phyloP scores from a whole-genome alignment of 164 flowering plant genomes.

The Brasenia schreberi region DNA sequence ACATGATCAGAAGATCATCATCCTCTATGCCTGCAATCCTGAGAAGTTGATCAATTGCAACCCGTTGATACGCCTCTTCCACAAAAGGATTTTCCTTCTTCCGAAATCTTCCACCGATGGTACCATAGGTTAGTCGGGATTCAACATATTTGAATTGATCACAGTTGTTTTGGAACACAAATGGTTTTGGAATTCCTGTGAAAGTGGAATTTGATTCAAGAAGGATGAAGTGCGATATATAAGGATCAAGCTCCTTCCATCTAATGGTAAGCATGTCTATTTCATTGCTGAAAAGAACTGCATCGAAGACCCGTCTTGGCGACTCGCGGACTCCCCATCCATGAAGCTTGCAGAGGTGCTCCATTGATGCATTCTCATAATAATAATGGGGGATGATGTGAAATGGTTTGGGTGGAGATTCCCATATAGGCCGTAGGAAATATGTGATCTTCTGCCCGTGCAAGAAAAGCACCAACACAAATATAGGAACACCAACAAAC shows the following conservation, averaged over 20 bases:
- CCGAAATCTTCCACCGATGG: constrained; percentile 60
- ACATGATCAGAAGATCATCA: constrained; percentile 85
- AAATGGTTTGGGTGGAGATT: constrained; percentile 80
- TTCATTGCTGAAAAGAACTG: constrained; percentile 80
- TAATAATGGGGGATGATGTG: constrained; percentile 59
- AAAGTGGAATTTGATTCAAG: constrained; percentile 92
- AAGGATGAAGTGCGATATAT: constrained; percentile 67
- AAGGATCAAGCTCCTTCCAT: constrained; percentile 82
- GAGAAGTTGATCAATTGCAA: constrained; percentile 73
- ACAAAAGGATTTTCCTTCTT: constrained; percentile 81
- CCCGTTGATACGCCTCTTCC: constrained; percentile 89
- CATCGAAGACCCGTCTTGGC: constrained; percentile 80
- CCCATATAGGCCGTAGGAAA: constrained; percentile 82
- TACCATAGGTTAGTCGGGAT: constrained; percentile 65
- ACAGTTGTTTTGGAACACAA: constrained; percentile 36
- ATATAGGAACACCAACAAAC: constrained; percentile 39
- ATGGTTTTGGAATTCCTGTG: constrained; percentile 56
- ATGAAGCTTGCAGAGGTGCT: constrained; percentile 69
- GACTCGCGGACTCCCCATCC: constrained; percentile 79
- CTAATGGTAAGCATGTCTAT: constrained; percentile 66
- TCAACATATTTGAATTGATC: constrained; percentile 50
- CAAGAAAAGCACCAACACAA: constrained; percentile 36
- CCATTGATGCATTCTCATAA: constrained; percentile 69
- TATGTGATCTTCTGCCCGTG: constrained; percentile 76
- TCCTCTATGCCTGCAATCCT: constrained; percentile 72